Evolutionary conservation across 148 eudicot genomes (phyloP).

Genomic region (Nyssa sinensis): DNA sequence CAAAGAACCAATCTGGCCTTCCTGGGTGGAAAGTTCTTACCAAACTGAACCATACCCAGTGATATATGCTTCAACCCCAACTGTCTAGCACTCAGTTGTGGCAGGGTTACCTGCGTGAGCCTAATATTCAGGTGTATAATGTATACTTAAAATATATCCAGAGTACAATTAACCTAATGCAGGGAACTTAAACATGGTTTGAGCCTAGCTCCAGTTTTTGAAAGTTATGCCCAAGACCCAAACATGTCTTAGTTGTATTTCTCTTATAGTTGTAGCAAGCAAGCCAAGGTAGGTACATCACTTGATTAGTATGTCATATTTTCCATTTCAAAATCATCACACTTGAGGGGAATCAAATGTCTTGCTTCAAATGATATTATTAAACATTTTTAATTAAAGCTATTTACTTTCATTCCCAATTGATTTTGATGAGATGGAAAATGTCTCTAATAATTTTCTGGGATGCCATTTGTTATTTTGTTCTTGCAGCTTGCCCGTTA

Average conservation of each 20-base stretch:
- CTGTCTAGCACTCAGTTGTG: neutral
- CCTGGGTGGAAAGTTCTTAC: neutral
- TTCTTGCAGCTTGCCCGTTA: constrained; percentile 80
- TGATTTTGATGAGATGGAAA: neutral
- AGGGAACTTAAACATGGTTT: neutral
- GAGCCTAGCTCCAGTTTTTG: neutral
- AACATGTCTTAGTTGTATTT: neutral
- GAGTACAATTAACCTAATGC: no score
- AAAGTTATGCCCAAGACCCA: neutral
- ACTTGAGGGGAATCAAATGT: neutral
- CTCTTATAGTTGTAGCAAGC: neutral
- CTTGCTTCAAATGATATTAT: neutral
- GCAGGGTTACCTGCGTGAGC: neutral
- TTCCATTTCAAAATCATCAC: no score
- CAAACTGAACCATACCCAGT: neutral
- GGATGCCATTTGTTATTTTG: constrained; percentile 2
- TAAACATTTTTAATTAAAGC: neutral
- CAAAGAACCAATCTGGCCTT: no score
- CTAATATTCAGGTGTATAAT: neutral
- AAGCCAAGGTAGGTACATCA: neutral
- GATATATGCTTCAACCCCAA: neutral
- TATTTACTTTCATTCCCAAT: neutral
- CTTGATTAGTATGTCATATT: neutral
- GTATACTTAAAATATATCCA: neutral
- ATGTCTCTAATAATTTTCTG: constrained; percentile 19